These are phyloP conservation scores for Blumeriella jaapii DNA, from an alignment of 2,329 filamentous ascomycete genomes.

Conservation along the genomic window DNA sequence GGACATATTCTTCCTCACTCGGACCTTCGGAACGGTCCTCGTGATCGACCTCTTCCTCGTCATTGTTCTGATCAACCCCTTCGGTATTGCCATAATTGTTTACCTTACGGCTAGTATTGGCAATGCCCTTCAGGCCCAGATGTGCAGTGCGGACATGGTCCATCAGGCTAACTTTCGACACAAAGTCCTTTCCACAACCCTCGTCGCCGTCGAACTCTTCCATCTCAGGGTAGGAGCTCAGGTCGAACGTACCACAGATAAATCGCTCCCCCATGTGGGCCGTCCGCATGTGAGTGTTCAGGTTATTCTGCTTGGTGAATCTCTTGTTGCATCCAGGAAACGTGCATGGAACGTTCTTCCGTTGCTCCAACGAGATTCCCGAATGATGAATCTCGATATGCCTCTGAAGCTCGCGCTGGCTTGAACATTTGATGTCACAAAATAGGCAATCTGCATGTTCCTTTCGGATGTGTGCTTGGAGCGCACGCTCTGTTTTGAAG, in stretches of 20 bases:
- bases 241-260: conserved; percentile 61
- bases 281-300: conserved; percentile 66
- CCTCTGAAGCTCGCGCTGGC: conserved; percentile 55
- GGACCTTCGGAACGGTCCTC: not conserved
- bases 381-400: conserved; percentile 74
- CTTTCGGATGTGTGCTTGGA: conserved; percentile 62
- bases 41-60: conserved; percentile 3
- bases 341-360: conserved; percentile 56
- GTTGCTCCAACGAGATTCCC: conserved; percentile 45
- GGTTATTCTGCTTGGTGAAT: conserved; percentile 76
- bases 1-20: conserved; percentile 1
- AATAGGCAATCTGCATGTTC: conserved; percentile 67
- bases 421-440: conserved; percentile 58
- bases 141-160: conserved; percentile 80
- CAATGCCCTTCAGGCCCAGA: conserved; percentile 43
- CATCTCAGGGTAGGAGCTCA: conserved; percentile 46
- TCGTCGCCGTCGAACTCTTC: conserved; percentile 50
- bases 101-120: conserved; percentile 30
- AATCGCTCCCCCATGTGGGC: conserved; percentile 69
- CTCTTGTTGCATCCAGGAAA: conserved; percentile 57
- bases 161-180: conserved; percentile 66
- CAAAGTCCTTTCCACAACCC: conserved; percentile 66
- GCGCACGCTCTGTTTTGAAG: conserved; percentile 60
- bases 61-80: conserved; percentile 10
- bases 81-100: conserved; percentile 11